These are phyloP conservation scores for Tetraselmis striata DNA, from an alignment of 139 green algal genomes.

Conservation along the genomic window DNA sequence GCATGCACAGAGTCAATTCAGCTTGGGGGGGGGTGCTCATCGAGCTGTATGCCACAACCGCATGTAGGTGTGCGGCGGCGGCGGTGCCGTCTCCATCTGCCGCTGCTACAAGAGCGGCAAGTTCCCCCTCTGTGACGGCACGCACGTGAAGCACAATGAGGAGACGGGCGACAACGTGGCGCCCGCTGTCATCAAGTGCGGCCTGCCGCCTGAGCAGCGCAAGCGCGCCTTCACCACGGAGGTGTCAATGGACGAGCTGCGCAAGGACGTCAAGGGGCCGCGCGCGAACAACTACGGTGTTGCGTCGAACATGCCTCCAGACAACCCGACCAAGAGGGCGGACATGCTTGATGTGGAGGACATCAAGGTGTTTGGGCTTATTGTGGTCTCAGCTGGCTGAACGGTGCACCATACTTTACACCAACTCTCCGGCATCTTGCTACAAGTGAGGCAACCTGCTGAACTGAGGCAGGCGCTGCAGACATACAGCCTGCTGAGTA, in stretches of 20 bases:
- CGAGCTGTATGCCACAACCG: too few relatives aligned
- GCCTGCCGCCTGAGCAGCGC: conserved; percentile 7
- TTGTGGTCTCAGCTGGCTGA: too few relatives aligned
- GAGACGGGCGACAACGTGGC: conserved; percentile 74
- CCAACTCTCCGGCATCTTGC: too few relatives aligned
- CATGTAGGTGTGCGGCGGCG: conserved; percentile 6
- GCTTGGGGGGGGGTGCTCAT: too few relatives aligned
- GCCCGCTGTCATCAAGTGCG: conserved; percentile 42
- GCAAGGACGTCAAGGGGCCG: conserved; percentile 6
- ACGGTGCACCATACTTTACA: too few relatives aligned
- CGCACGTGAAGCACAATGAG: conserved; percentile 66
- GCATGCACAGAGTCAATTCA: neutral
- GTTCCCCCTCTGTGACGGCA: conserved; percentile 64
- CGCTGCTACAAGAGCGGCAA: conserved; percentile 10
- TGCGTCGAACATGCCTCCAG: conserved; percentile 2
- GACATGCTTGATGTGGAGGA: conserved; percentile 14
- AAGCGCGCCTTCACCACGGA: neutral
- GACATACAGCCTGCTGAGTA: too few relatives aligned
- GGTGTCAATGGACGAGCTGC: neutral
- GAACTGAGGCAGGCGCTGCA: too few relatives aligned
- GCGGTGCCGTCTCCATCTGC: conserved; percentile 4
- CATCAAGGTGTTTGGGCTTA: conserved; percentile 5
- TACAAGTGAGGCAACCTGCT: too few relatives aligned
- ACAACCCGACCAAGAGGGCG: conserved; percentile 9
- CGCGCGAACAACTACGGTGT: conserved; percentile 14